A percentile compares a stretch with the other conserved stretches of the same genome.
Evolutionary conservation across 2,329 filamentous ascomycete genomes (phyloP).

Genomic region (Aphanoascus verrucosus): DNA sequence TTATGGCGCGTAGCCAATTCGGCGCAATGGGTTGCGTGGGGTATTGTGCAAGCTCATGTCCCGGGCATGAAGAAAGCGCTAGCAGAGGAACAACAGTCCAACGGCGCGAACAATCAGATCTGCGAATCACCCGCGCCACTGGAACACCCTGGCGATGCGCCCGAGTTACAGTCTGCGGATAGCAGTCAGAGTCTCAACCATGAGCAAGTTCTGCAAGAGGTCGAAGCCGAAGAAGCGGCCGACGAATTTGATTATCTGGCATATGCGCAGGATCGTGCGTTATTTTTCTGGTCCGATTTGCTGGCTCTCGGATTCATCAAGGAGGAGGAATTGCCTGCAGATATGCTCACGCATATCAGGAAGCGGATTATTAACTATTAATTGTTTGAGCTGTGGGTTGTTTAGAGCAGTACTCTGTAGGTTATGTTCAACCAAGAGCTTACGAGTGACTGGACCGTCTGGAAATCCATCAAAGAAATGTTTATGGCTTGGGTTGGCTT

Average conservation of each 20-base stretch:
- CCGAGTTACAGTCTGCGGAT: constrained; percentile 18
- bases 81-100: constrained; percentile 16
- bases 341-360: constrained; percentile 56
- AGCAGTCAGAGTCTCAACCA: constrained; percentile 19
- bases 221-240: constrained; percentile 45
- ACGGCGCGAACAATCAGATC: constrained; percentile 6
- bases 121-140: background rate
- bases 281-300: constrained; percentile 93
- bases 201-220: constrained; percentile 18
- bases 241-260: constrained; percentile 87
- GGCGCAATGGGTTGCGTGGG: constrained; percentile 90
- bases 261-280: constrained; percentile 79
- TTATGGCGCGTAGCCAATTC: constrained; percentile 83
- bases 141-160: background rate
- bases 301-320: constrained; percentile 64
- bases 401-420: no score
- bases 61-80: constrained; percentile 52
- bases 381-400: constrained; percentile 7
- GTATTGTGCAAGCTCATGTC: constrained; percentile 86
- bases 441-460: no score
- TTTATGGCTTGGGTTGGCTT: no score
- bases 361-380: constrained; percentile 51
- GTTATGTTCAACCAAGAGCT: no score
- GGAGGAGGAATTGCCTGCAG: constrained; percentile 62
- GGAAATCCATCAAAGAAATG: no score